Evolutionary conservation across 1,284 basidiomycete species (phyloP).

Genomic region (Ceratobasidium theobromae): DNA sequence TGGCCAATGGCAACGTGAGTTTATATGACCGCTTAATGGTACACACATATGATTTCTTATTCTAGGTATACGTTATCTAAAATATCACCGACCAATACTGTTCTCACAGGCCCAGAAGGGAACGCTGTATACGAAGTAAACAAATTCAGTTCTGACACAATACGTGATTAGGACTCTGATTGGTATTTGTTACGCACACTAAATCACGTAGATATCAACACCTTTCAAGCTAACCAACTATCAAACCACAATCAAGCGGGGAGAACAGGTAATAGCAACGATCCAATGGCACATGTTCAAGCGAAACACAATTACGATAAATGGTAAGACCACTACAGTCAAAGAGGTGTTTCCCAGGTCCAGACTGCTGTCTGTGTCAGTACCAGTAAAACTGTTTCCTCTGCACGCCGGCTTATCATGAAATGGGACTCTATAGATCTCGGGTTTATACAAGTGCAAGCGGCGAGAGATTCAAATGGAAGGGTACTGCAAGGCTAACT

Average conservation of each 20-base stretch:
- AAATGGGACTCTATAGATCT: not conserved
- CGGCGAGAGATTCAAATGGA: conserved; percentile 11
- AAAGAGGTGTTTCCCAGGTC: not conserved
- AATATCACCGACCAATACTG: conserved; percentile 12
- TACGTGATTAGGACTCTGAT: not conserved
- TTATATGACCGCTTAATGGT: not conserved
- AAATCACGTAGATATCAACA: not conserved
- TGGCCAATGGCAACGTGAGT: not conserved
- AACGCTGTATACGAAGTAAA: not conserved
- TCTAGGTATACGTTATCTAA: conserved; percentile 18
- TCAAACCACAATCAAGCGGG: not conserved
- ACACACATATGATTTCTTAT: not conserved
- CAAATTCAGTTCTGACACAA: not conserved
- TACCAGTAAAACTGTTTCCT: not conserved
- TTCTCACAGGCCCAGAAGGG: not conserved
- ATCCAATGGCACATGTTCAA: not conserved
- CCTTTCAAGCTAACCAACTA: not conserved
- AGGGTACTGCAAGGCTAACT: not conserved
- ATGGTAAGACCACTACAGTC: not conserved
- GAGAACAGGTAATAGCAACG: not conserved
- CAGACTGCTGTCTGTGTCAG: not conserved
- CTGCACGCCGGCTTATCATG: not conserved
- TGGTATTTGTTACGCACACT: too few species aligned
- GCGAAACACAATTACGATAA: not conserved
- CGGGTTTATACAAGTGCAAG: not conserved